Evolutionary conservation across 2,329 filamentous ascomycete genomes (phyloP).

Genomic region (Cyclaneusma minus): DNA sequence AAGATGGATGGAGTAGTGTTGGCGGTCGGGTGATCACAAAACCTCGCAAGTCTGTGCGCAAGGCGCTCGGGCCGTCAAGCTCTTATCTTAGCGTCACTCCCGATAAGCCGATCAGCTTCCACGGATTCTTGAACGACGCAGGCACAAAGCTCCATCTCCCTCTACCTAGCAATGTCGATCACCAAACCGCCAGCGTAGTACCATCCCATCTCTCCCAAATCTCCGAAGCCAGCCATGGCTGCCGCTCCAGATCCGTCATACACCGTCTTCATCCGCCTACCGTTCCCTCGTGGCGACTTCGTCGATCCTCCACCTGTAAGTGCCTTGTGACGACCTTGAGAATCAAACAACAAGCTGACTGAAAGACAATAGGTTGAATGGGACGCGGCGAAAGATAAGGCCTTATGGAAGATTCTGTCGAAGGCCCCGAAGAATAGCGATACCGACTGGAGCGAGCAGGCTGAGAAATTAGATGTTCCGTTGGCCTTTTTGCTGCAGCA

Average conservation of each 20-base stretch:
- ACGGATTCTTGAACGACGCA: too few relatives aligned
- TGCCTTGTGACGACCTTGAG: constrained; percentile 4
- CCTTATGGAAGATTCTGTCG: constrained; percentile 80
- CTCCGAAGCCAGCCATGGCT: constrained; percentile 2
- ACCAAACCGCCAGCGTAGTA: too few relatives aligned
- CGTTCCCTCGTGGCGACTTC: constrained; percentile 75
- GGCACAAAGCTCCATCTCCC: too few relatives aligned
- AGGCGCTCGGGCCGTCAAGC: too few relatives aligned
- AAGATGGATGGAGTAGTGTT: too few relatives aligned
- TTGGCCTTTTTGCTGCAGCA: constrained; percentile 84
- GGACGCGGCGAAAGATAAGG: constrained; percentile 74
- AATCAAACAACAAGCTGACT: constrained; percentile 5
- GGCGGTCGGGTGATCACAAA: too few relatives aligned
- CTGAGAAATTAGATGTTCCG: constrained; percentile 66
- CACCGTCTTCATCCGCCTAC: constrained; percentile 78
- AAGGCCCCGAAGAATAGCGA: constrained; percentile 63
- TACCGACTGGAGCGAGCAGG: constrained; percentile 65
- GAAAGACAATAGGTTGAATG: constrained; percentile 66
- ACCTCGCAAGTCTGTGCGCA: too few relatives aligned
- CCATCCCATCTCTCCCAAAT: too few relatives aligned
- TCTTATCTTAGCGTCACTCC: too few relatives aligned
- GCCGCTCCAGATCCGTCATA: constrained; percentile 15
- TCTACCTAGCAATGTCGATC: too few relatives aligned
- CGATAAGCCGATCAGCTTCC: too few relatives aligned
- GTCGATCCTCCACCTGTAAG: constrained; percentile 74